Conservation (phyloP, 192 early-diverging fungal species). For the Hyaloraphidium curvatum region DNA sequence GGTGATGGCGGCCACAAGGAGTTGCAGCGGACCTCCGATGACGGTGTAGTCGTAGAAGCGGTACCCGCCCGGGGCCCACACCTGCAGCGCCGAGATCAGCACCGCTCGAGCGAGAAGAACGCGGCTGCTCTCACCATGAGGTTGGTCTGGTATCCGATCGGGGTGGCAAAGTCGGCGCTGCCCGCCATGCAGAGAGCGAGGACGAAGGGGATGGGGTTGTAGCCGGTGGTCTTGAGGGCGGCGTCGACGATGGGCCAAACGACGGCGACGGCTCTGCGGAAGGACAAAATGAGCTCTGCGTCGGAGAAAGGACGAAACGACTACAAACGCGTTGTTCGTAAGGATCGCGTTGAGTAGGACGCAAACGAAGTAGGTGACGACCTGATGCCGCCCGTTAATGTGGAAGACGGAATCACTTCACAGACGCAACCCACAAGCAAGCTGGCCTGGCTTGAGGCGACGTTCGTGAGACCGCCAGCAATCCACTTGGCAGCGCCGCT, state of each 20-base stretch:
- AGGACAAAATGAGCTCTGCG: neutral
- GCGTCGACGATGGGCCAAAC: slow-evolving; percentile 5
- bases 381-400: neutral
- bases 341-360: slow-evolving; percentile 8
- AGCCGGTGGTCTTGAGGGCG: neutral
- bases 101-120: too few relatives aligned
- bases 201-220: neutral
- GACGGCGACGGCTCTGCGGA: slow-evolving; percentile 4
- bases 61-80: slow-evolving; percentile 1
- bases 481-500: slow-evolving; percentile 6
- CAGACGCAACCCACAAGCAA: too few relatives aligned
- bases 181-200: slow-evolving; percentile 7
- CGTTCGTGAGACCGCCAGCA: slow-evolving; percentile 5
- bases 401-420: too few relatives aligned
- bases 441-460: too few relatives aligned
- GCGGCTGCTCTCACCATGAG: too few relatives aligned
- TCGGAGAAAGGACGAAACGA: neutral
- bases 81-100: too few relatives aligned
- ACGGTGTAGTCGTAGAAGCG: slow-evolving; percentile 1
- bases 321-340: too few relatives aligned
- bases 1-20: too few relatives aligned
- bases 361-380: slow-evolving; percentile 2
- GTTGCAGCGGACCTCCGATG: neutral
- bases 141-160: slow-evolving; percentile 6
- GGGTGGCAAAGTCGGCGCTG: too few relatives aligned